These are phyloP conservation scores for Lipomyces mesembrius DNA, from an alignment of 805 yeast genomes.

Conservation along the genomic window DNA sequence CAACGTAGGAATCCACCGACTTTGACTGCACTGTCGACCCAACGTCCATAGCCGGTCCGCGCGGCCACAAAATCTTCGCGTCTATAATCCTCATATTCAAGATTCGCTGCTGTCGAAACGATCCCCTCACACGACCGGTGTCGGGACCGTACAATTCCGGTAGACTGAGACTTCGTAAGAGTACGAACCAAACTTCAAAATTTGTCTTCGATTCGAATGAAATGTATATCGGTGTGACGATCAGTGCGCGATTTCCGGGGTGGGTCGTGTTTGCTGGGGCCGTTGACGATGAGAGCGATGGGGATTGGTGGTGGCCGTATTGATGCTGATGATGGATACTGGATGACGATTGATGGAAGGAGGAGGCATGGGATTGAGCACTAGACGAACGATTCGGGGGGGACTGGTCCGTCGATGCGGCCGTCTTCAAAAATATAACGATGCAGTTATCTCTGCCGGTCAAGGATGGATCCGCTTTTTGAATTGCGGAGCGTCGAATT, in stretches of 20 bases:
- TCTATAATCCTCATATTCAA: conserved; percentile 29
- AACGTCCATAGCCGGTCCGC: conserved; percentile 21
- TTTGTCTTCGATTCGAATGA: conserved; percentile 22
- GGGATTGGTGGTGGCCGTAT: conserved; percentile 9
- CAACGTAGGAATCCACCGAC: conserved; percentile 57
- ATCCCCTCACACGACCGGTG: conserved; percentile 24
- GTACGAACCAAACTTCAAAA: conserved; percentile 34
- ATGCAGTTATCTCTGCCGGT: conserved; percentile 31
- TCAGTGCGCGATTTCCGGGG: neutral
- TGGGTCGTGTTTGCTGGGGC: neutral
- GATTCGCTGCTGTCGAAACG: conserved; percentile 30
- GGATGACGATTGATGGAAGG: neutral
- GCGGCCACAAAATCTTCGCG: conserved; percentile 28
- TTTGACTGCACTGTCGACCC: conserved; percentile 22
- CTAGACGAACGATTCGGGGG: neutral
- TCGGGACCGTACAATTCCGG: conserved; percentile 37
- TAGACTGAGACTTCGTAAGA: conserved; percentile 28
- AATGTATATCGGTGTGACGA: conserved; percentile 31
- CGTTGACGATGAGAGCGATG: conserved; percentile 16
- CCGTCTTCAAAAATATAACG: conserved; percentile 26
- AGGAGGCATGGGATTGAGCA: neutral
- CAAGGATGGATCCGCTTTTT: conserved; percentile 31
- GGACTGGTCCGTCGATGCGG: neutral
- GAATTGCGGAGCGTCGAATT: conserved; percentile 33
- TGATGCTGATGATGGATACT: conserved; percentile 14